Conservation (phyloP, 2,329 filamentous ascomycete genomes). For the Venturia carpophila region DNA sequence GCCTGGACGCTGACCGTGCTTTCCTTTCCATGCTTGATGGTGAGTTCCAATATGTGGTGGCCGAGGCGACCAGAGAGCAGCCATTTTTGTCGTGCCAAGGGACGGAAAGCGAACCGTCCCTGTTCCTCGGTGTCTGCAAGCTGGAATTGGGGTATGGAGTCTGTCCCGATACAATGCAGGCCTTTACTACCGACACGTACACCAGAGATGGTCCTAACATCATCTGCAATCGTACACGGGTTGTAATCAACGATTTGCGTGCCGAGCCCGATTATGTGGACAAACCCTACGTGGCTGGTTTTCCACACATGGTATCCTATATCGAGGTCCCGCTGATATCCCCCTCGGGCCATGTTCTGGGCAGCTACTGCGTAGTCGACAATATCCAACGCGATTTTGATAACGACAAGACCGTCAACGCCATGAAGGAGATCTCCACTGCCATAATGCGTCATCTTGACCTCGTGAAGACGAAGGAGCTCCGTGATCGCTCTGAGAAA, state of each 20-base stretch:
- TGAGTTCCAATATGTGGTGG: conserved; percentile 43
- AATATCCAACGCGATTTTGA: conserved; percentile 23
- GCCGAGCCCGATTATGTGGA: conserved; percentile 27
- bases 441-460: conserved; percentile 22
- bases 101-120: background rate
- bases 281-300: conserved; percentile 27
- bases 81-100: background rate
- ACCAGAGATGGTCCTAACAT: conserved; percentile 7
- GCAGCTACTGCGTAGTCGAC: conserved; percentile 31
- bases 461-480: conserved; percentile 20
- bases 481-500: conserved; percentile 19
- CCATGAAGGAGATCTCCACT: conserved; percentile 21
- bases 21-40: conserved; percentile 42
- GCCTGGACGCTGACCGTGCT: conserved; percentile 30
- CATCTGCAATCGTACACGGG: background rate
- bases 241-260: conserved; percentile 21
- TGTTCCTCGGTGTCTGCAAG: conserved; percentile 16
- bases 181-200: conserved; percentile 7
- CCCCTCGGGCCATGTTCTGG: conserved; percentile 27
- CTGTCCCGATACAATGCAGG: conserved; percentile 13
- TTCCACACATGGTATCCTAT: conserved; percentile 28
- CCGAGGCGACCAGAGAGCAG: conserved; percentile 37
- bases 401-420: conserved; percentile 20
- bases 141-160: background rate
- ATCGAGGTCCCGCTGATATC: conserved; percentile 30